These are phyloP conservation scores for Eucalyptus pumila DNA, from an alignment of 345 rosid species.

Conservation along the genomic window DNA sequence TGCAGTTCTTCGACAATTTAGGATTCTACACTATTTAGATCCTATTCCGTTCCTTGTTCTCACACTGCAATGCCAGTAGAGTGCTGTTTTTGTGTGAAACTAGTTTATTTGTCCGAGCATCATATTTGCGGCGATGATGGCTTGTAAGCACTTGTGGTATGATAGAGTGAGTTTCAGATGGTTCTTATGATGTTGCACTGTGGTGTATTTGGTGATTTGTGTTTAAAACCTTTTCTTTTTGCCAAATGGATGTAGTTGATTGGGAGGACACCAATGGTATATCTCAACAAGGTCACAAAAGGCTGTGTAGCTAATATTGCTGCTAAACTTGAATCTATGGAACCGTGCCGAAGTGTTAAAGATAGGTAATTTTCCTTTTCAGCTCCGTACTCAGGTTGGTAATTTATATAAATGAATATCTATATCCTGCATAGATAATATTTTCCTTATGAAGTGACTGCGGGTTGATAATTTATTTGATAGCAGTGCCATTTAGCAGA, in stretches of 20 bases:
- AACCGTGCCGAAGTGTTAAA: slow-evolving; percentile 88
- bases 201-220: not conserved
- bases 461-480: not conserved
- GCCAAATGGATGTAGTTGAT: slow-evolving; percentile 48
- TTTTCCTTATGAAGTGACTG: not conserved
- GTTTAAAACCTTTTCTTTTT: not conserved
- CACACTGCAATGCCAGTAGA: not conserved
- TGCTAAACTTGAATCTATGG: slow-evolving; percentile 97
- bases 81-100: not conserved
- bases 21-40: not conserved
- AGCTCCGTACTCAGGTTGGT: not conserved
- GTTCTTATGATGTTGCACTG: not conserved
- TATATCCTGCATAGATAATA: not conserved
- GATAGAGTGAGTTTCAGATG: not conserved
- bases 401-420: not conserved
- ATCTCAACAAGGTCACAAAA: slow-evolving; percentile 70
- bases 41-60: not conserved
- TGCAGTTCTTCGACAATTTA: not conserved
- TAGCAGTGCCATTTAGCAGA: not conserved
- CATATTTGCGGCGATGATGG: not conserved
- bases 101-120: not conserved
- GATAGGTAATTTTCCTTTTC: slow-evolving; percentile 44
- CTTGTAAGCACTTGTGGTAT: not conserved
- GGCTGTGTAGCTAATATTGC: slow-evolving; percentile 80
- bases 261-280: slow-evolving; percentile 87